Evolutionary conservation across 208 protist genomes (phyloP).

Genomic region (Trypanosoma caninum): DNA sequence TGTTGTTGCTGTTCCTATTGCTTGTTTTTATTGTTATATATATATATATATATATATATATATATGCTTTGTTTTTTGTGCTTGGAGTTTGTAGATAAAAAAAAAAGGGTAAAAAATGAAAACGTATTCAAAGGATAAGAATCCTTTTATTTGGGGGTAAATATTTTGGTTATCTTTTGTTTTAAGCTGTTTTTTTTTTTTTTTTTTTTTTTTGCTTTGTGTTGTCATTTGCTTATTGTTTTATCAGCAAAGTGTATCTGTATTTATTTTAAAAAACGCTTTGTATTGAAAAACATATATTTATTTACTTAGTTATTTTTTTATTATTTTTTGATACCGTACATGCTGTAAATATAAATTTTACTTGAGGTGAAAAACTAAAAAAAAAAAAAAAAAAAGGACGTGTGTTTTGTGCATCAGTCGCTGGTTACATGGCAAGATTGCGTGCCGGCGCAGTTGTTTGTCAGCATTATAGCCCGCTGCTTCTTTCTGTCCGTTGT

Average conservation of each 20-base stretch:
- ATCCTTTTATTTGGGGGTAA: slow-evolving; percentile 18
- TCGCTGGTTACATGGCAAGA: not conserved
- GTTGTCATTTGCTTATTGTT: slow-evolving; percentile 14
- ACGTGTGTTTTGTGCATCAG: not conserved
- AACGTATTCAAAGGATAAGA: not conserved
- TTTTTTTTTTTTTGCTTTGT: slow-evolving; percentile 23
- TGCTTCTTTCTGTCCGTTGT: slow-evolving; percentile 23
- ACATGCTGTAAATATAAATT: no score
- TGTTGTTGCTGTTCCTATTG: no score
- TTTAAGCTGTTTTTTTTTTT: not conserved
- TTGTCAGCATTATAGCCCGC: not conserved
- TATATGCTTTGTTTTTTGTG: no score
- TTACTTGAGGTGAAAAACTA: not conserved
- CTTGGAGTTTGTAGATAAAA: no score
- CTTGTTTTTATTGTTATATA: no score
- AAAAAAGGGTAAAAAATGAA: slow-evolving; percentile 7
- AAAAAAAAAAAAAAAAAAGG: not conserved
- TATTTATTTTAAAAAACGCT: not conserved
- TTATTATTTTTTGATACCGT: no score
- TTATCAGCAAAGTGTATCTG: not conserved
- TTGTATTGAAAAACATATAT: not conserved
- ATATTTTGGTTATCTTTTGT: no score
- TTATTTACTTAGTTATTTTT: not conserved
- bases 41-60: no score
- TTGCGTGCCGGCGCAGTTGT: no score